Base-by-base conservation (phyloP, 2,329 filamentous ascomycete genomes). In the Aspergillus alliaceus region DNA sequence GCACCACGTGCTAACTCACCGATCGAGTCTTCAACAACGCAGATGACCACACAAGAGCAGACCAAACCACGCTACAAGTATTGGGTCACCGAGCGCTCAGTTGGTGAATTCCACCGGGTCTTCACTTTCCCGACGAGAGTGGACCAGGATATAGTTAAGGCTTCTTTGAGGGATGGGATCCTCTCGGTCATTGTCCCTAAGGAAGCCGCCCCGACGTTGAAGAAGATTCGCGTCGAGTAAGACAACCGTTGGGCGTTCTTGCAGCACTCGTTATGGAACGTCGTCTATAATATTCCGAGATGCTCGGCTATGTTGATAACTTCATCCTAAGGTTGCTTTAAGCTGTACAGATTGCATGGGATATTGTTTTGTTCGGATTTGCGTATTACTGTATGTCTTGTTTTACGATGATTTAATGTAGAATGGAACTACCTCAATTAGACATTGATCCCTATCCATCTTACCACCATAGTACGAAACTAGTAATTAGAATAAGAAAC, bases 161-260 rank as follows among this genome's bases (percentile, higher is more conserved):
- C 84, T 7, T 82, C 75, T 57, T 66, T 86, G 70, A 85, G 81
- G 75, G 80, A 86, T 65, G 84, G 84, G 12, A 79, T 86, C 48
- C 69, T 86, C 53, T 80, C 75, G 27, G 77, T 86, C 31, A 63
- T 80, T 14, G 79, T 86, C 6, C 84, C 84, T 0, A 86, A 86
- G 71, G 78, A 80, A 48, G 64, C 77, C 51, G 75, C 76, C 15
- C 79, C 79, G 9, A 72, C 73, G 57, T 66, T 76, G 34, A 81
- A 80, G 72, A 82, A 79, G 72, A 83, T 86, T 63, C 76, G 73
- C 53, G 80, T 86, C 24, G 58, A 65, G 37, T 65, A 60, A 40
- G 32, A 6, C 20, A 14, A n/a, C 22, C 15, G 22, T 42, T 15
- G 11, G 22, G 7, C 11, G 6, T 12, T 14, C n/a, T n/a, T 42